Percentiles rank a stretch among this genome's conserved stretches.
Evolutionary conservation across 2,329 filamentous ascomycete species (phyloP).

Genomic region (Verticillium alfalfae): DNA sequence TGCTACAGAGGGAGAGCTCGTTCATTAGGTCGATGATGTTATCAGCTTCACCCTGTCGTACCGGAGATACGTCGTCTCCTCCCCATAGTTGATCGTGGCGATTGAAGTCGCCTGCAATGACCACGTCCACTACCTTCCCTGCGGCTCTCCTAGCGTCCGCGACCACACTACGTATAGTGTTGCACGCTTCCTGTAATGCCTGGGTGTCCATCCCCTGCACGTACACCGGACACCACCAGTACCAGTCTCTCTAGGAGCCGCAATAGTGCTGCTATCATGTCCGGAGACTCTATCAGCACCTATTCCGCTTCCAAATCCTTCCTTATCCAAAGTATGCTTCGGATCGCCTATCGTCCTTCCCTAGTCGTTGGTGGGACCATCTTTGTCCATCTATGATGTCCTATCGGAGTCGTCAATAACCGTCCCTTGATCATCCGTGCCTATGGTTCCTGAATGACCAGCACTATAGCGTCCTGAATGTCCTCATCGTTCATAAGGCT

Average conservation of each 20-base stretch:
- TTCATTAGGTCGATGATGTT: conserved; percentile 27
- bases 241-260: background rate
- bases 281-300: background rate
- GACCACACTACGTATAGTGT: background rate
- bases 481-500: conserved; percentile 8
- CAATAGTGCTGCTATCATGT: background rate
- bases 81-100: conserved; percentile 12
- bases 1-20: conserved; percentile 22
- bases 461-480: background rate
- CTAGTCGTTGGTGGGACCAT: conserved; percentile 2
- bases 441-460: conserved; percentile 3
- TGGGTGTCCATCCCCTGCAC: background rate
- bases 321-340: conserved; percentile 13
- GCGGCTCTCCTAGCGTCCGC: background rate
- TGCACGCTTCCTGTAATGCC: background rate
- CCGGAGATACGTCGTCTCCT: conserved; percentile 8
- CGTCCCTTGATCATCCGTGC: conserved; percentile 1
- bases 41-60: conserved; percentile 26
- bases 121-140: background rate
- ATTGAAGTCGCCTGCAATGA: conserved; percentile 13
- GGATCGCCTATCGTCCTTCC: conserved; percentile 12
- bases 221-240: background rate
- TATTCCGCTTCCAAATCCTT: conserved; percentile 9
- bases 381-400: background rate
- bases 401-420: background rate